Conservation (phyloP, 202 grass and related monocot species). For the Dendrocalamus latiflorus region DNA sequence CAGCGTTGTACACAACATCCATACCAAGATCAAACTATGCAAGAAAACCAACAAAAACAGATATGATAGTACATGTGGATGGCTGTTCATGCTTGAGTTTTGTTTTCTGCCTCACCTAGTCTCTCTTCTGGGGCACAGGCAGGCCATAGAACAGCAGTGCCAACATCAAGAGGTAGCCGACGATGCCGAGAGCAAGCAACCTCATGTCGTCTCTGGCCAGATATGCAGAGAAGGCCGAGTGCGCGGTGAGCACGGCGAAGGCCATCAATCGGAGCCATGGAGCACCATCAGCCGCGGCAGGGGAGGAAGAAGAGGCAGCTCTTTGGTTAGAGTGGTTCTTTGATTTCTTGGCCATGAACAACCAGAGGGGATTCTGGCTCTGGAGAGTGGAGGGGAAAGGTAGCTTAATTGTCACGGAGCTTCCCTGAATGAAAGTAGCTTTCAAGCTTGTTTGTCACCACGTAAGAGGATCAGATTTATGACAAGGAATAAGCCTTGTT, state of each 20-base stretch:
- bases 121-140: conserved; percentile 5
- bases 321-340: conserved; percentile 8
- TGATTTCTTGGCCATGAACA: conserved; percentile 29
- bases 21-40: neutral
- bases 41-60: neutral
- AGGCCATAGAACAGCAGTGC: conserved; percentile 24
- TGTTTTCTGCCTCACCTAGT: neutral
- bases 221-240: conserved; percentile 32
- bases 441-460: neutral
- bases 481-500: neutral
- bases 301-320: neutral
- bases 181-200: conserved; percentile 11
- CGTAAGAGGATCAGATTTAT: neutral
- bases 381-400: neutral
- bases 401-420: neutral
- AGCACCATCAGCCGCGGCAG: neutral
- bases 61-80: neutral
- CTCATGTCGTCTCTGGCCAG: conserved; percentile 16
- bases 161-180: conserved; percentile 37
- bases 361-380: neutral
- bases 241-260: conserved; percentile 26
- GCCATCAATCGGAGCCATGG: conserved; percentile 9
- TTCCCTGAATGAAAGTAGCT: neutral
- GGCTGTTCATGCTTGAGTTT: neutral
- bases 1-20: neutral